Percentiles rank a stretch among this genome's conserved stretches.
phyloP scores from a whole-genome alignment of 345 rosid genomes.

The Streptanthus diversifolius region DNA sequence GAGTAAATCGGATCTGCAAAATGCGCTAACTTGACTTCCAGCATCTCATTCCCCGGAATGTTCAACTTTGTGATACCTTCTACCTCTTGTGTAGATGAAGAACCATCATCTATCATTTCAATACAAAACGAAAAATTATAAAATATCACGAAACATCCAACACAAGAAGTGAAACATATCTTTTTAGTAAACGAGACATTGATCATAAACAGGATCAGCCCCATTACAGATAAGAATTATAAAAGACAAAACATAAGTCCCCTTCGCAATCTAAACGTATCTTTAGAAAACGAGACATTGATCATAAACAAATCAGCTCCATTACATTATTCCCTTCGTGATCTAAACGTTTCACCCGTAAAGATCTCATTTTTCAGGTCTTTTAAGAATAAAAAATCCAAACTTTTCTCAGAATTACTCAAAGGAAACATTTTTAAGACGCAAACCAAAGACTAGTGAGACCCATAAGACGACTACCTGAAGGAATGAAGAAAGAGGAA shows the following conservation, averaged over 20 bases:
- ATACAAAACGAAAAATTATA: not conserved
- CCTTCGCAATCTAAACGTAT: not conserved
- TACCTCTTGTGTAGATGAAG: slow-evolving; percentile 10
- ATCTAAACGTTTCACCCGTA: not conserved
- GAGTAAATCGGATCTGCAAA: slow-evolving; percentile 22
- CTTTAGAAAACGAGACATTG: too few species aligned
- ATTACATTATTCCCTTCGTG: too few species aligned
- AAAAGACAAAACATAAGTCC: not conserved
- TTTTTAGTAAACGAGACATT: not conserved
- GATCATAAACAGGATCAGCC: not conserved
- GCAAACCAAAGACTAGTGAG: not conserved
- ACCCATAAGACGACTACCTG: slow-evolving; percentile 22
- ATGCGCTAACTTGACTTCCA: slow-evolving; percentile 31
- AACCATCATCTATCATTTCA: slow-evolving; percentile 2
- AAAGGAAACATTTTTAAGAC: not conserved
- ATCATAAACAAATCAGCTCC: too few species aligned
- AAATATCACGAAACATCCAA: slow-evolving; percentile 1
- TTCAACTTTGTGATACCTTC: slow-evolving; percentile 19
- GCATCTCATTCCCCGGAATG: slow-evolving; percentile 22
- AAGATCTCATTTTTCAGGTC: not conserved
- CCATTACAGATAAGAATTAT: not conserved
- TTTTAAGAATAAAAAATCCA: not conserved
- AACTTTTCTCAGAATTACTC: not conserved
- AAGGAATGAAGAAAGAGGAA: slow-evolving; percentile 36
- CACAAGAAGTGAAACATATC: not conserved